These are phyloP conservation scores for Jaenimonas drosophilae DNA, from an alignment of 208 protist species.

Conservation along the genomic window DNA sequence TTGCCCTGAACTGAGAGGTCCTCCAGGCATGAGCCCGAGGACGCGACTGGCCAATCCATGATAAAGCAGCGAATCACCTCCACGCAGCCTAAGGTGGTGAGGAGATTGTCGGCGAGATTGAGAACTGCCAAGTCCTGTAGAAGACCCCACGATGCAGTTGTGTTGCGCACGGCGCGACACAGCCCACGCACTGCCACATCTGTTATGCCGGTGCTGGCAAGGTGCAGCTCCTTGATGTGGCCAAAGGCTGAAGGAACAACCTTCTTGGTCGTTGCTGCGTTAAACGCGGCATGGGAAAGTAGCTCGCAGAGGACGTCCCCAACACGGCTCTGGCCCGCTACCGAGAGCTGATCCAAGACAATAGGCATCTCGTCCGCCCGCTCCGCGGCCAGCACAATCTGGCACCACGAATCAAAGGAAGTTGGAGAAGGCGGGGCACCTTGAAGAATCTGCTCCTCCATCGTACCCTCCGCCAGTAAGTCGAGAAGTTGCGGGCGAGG, in stretches of 20 bases:
- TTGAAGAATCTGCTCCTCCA: no score
- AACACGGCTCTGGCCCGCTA: constrained; percentile 1
- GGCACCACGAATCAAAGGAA: no score
- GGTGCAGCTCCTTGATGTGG: neutral
- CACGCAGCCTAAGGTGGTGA: constrained; percentile 12
- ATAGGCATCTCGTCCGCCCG: no score
- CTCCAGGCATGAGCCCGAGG: no score
- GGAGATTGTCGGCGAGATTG: constrained; percentile 16
- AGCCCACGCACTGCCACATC: neutral
- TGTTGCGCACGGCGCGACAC: constrained; percentile 1
- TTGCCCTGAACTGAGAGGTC: no score
- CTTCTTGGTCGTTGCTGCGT: no score
- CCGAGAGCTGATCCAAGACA: no score
- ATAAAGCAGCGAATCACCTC: constrained; percentile 14
- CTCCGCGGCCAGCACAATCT: no score
- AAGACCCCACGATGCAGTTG: constrained; percentile 6
- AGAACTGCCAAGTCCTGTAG: constrained; percentile 12
- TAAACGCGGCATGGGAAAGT: neutral
- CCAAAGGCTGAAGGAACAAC: neutral
- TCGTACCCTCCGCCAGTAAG: no score
- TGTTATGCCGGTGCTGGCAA: neutral
- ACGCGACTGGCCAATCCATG: no score
- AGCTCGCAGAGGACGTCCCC: constrained; percentile 2
- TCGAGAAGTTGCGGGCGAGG: no score
- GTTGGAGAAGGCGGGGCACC: no score